These are phyloP conservation scores for Cyclotella atomus DNA, from an alignment of 108 stramenopile species.

Conservation along the genomic window DNA sequence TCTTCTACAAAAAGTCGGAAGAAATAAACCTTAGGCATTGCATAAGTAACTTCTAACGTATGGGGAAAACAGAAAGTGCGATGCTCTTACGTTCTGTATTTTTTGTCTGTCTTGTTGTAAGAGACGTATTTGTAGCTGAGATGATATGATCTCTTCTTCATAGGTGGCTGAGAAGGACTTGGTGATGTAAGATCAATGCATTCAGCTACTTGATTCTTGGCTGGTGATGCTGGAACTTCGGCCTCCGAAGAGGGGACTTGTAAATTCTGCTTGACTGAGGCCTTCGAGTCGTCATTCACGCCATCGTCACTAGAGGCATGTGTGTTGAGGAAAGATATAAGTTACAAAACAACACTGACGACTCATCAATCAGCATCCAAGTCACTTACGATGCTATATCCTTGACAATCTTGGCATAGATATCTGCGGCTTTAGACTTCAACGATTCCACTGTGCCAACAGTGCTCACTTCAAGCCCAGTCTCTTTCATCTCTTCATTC, in stretches of 20 bases:
- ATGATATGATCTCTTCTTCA: neutral
- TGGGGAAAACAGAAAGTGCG: too few species aligned
- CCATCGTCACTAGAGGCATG: too few species aligned
- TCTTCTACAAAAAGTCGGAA: too few species aligned
- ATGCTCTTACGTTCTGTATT: neutral
- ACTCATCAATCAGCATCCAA: neutral
- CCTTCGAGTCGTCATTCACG: too few species aligned
- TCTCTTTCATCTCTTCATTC: neutral
- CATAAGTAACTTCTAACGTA: too few species aligned
- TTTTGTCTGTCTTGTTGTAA: conserved; percentile 1
- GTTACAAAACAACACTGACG: neutral
- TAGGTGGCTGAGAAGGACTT: neutral
- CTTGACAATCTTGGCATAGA: neutral
- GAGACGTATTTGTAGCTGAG: neutral
- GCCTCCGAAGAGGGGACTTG: too few species aligned
- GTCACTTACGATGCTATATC: neutral
- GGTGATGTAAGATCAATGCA: too few species aligned
- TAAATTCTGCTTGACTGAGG: too few species aligned
- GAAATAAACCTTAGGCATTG: too few species aligned
- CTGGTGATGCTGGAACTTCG: too few species aligned
- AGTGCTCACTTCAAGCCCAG: neutral
- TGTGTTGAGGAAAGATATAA: too few species aligned
- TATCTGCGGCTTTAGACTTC: neutral
- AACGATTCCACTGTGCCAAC: neutral
- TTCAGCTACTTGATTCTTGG: neutral